These are phyloP conservation scores for Scenedesmus sp. DNA, from an alignment of 163 green algal species.

Conservation along the genomic window DNA sequence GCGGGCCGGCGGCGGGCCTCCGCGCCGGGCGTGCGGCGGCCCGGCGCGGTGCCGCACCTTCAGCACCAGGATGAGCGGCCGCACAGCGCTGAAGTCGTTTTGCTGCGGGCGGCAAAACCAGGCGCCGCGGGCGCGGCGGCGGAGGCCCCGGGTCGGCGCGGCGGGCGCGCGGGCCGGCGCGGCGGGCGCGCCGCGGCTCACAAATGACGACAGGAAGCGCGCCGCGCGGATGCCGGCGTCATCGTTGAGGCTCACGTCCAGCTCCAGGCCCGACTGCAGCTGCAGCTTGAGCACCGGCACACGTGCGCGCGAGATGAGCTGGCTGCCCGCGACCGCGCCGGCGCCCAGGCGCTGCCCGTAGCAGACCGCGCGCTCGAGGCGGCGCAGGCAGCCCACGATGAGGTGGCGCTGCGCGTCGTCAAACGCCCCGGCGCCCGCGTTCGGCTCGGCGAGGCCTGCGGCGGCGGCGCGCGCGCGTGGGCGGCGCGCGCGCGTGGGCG, in stretches of 20 bases:
- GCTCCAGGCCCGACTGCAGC: neutral
- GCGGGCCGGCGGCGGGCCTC: neutral
- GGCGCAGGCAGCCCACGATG: slow-evolving; percentile 12
- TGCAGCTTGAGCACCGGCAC: slow-evolving; percentile 44
- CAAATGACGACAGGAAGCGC: slow-evolving; percentile 21
- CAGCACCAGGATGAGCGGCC: slow-evolving; percentile 38
- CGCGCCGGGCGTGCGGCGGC: neutral
- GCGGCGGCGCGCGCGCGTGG: too few species aligned
- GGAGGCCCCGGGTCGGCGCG: neutral
- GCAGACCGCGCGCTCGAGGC: neutral
- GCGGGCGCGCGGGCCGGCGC: too few species aligned
- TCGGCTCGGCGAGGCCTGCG: slow-evolving; percentile 13
- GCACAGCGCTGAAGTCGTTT: slow-evolving; percentile 1
- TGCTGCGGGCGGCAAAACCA: slow-evolving; percentile 22
- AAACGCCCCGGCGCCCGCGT: slow-evolving; percentile 5
- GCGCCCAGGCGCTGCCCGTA: neutral
- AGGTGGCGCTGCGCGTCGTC: neutral
- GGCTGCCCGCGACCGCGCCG: neutral
- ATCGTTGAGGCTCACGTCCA: slow-evolving; percentile 39
- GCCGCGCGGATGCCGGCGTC: neutral
- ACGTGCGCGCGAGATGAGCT: slow-evolving; percentile 1
- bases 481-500: neutral
- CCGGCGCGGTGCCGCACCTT: slow-evolving; percentile 7
- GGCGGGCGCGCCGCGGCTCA: neutral
- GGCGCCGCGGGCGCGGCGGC: neutral